Base-by-base conservation (phyloP, 768 basidiomycete genomes). In the Panellus pusillus region DNA sequence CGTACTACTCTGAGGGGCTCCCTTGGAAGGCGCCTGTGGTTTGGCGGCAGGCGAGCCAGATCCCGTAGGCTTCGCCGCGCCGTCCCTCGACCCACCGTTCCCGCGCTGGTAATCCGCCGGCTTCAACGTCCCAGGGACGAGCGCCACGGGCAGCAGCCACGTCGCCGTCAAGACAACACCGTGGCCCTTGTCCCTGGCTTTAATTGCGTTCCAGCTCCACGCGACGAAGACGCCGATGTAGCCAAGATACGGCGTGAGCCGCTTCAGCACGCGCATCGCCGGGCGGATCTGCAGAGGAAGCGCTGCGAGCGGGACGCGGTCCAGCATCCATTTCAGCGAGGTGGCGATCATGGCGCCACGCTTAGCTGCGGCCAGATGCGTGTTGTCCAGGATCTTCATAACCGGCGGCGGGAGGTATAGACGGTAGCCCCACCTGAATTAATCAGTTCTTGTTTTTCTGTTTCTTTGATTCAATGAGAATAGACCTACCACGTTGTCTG, bases 81-180 rank as follows among this genome's bases (percentile, higher is more conserved):
- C 8, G 11, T 35, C 32, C 9, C 14, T 29, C 44, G 19, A 46
- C 40, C 24, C 60, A 9, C 65, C 61, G 7, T 65, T 75, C 6
- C 37, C 52, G 19, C 58, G 58, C 38, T 38, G 43, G 20, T 40
- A 60, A 36, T 60, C 57, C 37, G 46, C 51, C 19, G 47, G 32
- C 44, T 89, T 82, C 87, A 89, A 89, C 2, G 86, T 75, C 59
- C 86, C 81, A 6, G 91, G 89, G 29, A 93, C 76, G 47, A 92
- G 72, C 6, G 87, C 82, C 27, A 91, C 79, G 15, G 90, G 88
- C 17, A 91, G 71, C 40, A 92, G 67, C 91, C 91, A 93, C 13
- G 90, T 89, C 29, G 91, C 91, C 9, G 84, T 87, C 56, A 93
- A 68, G 43, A 87, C 83, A n/a, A 92, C 86, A 2, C 91, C 91